Evolutionary conservation across 495 filamentous ascomycete species (phyloP), one percentile per base, ranked within the genome.

Genomic region (Penicillium arizonense): DNA sequence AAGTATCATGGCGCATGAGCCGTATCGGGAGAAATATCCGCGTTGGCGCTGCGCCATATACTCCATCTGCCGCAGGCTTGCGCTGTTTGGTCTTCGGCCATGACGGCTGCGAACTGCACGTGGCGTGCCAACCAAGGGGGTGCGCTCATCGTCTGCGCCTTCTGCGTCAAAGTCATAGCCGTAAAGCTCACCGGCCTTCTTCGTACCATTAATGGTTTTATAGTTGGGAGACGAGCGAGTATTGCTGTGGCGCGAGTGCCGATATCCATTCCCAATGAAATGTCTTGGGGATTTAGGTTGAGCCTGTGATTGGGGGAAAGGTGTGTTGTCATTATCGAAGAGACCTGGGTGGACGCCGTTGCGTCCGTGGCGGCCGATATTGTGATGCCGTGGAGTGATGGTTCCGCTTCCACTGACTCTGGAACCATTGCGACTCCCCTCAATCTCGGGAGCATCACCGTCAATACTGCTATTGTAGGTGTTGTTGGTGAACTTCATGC

Each of bases 401-500:
- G 83, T 81, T 44, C 77, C 81, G 50, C 82, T 87, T 9, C 84
- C 85, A 36, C 76, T 77, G n/a, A 67, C 62, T 38, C 71, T 69
- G n/a, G 67, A 58, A 57, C 77, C 82, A 57, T 79, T 83, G 45
- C 82, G 79, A 49, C 81, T 83, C 59, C 82, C 82, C 56, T 87
- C 84, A 16, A 77, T 77, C 5, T 91, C 87, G 21, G 75, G 77
- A n/a, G 64, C 68, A 11, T 83, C 77, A 32, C 78, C 80, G 45
- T 90, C 86, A 35, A 79, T 77, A 48, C 73, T 81, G 57, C 71
- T 77, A 52, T 75, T 79, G 67, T 84, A 88, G 34, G 85, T 84
- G 51, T 88, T 89, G 69, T 89, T 95, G n/a, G 89, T 87, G 61
- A 97, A 97, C 62, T 98, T 97, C 94, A 97, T 97, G 70, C 88